Percentiles rank a stretch among this genome's conserved stretches.
These are phyloP conservation scores for Botrytis byssoidea DNA, from an alignment of 2,329 filamentous ascomycete genomes.

Conservation along the genomic window DNA sequence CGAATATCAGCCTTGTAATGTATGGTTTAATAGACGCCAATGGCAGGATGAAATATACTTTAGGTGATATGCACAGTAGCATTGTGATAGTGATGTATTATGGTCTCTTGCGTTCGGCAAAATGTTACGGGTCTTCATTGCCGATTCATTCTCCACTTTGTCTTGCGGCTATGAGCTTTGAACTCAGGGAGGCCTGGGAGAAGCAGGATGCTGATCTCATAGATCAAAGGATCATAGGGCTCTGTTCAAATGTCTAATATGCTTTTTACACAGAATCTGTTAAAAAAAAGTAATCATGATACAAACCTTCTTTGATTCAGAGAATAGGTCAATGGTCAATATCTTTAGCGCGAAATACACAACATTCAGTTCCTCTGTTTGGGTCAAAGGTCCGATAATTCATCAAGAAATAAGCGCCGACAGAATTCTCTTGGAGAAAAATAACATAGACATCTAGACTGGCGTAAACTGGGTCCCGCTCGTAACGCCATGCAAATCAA, in stretches of 20 bases:
- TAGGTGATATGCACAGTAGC: not conserved
- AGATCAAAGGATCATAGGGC: not conserved
- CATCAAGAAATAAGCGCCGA: not conserved
- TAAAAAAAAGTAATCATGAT: not conserved
- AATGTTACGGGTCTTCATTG: not conserved
- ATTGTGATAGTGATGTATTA: conserved; percentile 9
- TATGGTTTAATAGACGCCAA: conserved; percentile 4
- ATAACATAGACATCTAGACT: not conserved
- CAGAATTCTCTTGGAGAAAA: not conserved
- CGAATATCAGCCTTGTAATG: not conserved
- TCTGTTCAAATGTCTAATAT: not conserved
- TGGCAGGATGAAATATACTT: not conserved
- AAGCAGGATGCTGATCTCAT: not conserved
- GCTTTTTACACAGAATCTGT: not conserved
- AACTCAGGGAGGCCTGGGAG: not conserved
- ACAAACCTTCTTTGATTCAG: not conserved
- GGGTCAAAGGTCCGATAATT: not conserved
- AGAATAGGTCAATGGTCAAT: not conserved
- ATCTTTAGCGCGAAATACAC: not conserved
- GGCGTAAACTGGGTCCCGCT: not conserved
- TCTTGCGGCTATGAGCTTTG: not conserved
- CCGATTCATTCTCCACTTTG: not conserved
- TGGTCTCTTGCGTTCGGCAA: not conserved
- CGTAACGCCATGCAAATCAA: not conserved
- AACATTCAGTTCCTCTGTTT: not conserved